Evolutionary conservation across 1,139 yeast species (phyloP).

Genomic region (Scheffersomyces illinoinensis): DNA sequence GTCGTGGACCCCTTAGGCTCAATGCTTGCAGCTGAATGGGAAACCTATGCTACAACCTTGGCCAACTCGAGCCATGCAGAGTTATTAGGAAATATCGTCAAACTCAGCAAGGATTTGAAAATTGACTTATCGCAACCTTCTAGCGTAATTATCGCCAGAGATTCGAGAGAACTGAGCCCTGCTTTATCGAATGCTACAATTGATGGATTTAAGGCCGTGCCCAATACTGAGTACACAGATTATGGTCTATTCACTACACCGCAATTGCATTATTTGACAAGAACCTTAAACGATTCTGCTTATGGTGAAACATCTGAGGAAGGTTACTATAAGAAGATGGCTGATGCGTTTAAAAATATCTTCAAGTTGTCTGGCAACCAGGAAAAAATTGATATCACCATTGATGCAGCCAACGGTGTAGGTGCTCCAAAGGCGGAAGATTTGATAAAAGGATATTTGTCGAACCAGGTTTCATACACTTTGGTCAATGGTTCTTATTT

Average conservation of each 20-base stretch:
- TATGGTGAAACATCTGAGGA: conserved; percentile 67
- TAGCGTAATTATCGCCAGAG: conserved; percentile 59
- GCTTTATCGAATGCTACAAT: conserved; percentile 60
- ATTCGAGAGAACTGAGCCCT: conserved; percentile 80
- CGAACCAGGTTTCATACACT: conserved; percentile 38
- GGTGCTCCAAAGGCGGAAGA: conserved; percentile 78
- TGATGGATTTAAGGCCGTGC: conserved; percentile 60
- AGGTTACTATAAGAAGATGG: conserved; percentile 72
- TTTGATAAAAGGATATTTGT: conserved; percentile 45
- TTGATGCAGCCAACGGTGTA: conserved; percentile 94
- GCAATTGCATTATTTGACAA: conserved; percentile 85
- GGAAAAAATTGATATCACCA: conserved; percentile 49
- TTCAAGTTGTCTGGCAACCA: conserved; percentile 20
- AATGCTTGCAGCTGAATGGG: conserved; percentile 89
- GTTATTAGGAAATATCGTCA: conserved; percentile 25
- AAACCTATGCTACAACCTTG: conserved; percentile 70
- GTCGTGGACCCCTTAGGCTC: conserved; percentile 92
- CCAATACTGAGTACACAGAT: conserved; percentile 50
- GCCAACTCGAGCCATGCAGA: conserved; percentile 66
- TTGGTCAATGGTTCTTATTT: conserved; percentile 63
- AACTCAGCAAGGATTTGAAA: conserved; percentile 30
- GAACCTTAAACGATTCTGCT: conserved; percentile 60
- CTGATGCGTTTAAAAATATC: conserved; percentile 39
- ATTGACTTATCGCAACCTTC: conserved; percentile 43
- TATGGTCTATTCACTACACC: conserved; percentile 87